These are phyloP conservation scores for Debaryomyces tyrocola DNA, from an alignment of 805 yeast genomes.

Conservation along the genomic window DNA sequence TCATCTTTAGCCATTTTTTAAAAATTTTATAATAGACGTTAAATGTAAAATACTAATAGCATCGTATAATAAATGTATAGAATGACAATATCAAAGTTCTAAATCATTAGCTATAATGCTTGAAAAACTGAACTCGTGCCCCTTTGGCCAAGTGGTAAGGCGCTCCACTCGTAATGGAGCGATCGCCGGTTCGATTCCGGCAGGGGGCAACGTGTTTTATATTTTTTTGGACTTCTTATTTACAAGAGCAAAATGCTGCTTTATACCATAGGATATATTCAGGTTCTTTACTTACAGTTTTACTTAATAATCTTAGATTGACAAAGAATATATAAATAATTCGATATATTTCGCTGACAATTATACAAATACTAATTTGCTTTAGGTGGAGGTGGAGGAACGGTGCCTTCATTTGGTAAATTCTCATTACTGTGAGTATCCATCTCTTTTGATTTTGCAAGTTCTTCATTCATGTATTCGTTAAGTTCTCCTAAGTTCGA, in stretches of 20 bases:
- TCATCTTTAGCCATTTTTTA: slow-evolving; percentile 1
- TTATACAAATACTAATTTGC: not conserved
- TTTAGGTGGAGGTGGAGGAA: slow-evolving; percentile 35
- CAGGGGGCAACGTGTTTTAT: slow-evolving; percentile 39
- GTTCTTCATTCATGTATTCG: slow-evolving; percentile 45
- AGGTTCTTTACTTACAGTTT: too few relatives aligned
- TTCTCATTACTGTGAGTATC: slow-evolving; percentile 21
- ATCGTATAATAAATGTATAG: too few relatives aligned
- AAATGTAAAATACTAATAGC: too few relatives aligned
- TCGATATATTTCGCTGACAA: slow-evolving; percentile 1
- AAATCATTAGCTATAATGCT: slow-evolving; percentile 43
- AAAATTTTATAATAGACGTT: not conserved
- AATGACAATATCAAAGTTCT: slow-evolving; percentile 50
- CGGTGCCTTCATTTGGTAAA: slow-evolving; percentile 8
- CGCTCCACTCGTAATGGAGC: slow-evolving; percentile 57
- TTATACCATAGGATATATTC: too few relatives aligned
- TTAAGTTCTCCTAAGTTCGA: slow-evolving; percentile 26
- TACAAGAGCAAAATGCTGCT: too few relatives aligned
- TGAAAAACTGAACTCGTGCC: slow-evolving; percentile 22
- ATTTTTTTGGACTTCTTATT: slow-evolving; percentile 7
- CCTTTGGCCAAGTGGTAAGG: slow-evolving; percentile 57
- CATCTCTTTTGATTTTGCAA: slow-evolving; percentile 37
- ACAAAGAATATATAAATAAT: not conserved
- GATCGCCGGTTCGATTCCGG: slow-evolving; percentile 56
- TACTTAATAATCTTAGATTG: too few relatives aligned